Conservation (phyloP, 371 early-diverging fungal species). For the Sanchytrium tribonematis region DNA sequence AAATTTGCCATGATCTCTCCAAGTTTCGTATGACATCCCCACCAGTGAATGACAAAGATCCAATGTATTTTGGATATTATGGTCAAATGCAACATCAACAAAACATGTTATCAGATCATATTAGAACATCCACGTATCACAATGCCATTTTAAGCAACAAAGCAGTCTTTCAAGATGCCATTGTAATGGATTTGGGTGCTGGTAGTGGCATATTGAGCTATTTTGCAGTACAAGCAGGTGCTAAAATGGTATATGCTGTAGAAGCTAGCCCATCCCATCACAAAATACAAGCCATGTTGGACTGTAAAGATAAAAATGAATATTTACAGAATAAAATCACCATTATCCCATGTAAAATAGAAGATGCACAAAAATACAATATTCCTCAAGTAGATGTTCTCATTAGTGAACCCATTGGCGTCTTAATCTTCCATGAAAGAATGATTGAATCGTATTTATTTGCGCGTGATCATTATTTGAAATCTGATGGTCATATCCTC, state of each 20-base stretch:
- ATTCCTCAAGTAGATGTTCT: conserved; percentile 64
- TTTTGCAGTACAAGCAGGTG: conserved; percentile 75
- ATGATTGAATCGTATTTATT: conserved; percentile 46
- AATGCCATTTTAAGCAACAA: conserved; percentile 51
- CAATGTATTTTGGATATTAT: no score
- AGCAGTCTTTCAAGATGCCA: conserved; percentile 38
- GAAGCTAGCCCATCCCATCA: background rate
- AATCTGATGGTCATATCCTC: conserved; percentile 66
- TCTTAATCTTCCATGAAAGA: conserved; percentile 53
- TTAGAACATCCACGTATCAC: conserved; percentile 78
- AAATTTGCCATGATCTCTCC: no score
- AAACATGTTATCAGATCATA: conserved; percentile 87
- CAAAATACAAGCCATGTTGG: background rate
- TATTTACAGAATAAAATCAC: no score
- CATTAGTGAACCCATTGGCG: conserved; percentile 77
- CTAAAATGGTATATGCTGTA: conserved; percentile 63
- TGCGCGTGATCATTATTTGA: conserved; percentile 66
- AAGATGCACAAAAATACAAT: conserved; percentile 33
- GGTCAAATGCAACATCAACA: no score
- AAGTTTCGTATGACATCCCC: no score
- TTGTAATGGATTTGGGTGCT: conserved; percentile 84
- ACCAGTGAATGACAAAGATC: no score
- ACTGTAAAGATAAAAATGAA: conserved; percentile 11
- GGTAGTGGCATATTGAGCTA: conserved; percentile 55
- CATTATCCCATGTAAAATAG: no score